These are phyloP conservation scores for Vitis labrusca DNA, from an alignment of 164 flowering plant genomes.

Conservation along the genomic window DNA sequence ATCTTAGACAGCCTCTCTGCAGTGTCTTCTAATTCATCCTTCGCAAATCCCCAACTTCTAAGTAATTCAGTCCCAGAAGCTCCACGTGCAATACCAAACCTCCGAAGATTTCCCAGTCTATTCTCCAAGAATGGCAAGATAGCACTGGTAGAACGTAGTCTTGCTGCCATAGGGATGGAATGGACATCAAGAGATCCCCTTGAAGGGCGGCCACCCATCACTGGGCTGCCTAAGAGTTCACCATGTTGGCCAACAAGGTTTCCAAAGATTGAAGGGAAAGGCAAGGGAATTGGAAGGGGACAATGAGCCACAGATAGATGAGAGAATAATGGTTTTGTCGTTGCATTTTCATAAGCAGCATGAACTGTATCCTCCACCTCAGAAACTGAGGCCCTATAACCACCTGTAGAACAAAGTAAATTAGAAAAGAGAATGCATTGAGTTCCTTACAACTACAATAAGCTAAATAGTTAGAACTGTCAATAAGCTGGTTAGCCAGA, in stretches of 20 bases:
- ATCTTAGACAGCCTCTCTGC: constrained; percentile 68
- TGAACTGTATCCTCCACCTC: constrained; percentile 61
- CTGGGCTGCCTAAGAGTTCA: constrained; percentile 46
- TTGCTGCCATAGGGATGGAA: constrained; percentile 86
- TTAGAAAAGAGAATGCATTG: not conserved
- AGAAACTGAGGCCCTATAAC: constrained; percentile 46
- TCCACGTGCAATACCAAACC: constrained; percentile 61
- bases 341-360: constrained; percentile 42
- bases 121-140: constrained; percentile 70
- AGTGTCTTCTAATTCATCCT: constrained; percentile 76
- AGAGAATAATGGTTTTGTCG: constrained; percentile 55
- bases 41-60: constrained; percentile 78
- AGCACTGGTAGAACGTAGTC: constrained; percentile 80
- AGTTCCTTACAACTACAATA: not conserved
- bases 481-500: not conserved
- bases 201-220: constrained; percentile 28
- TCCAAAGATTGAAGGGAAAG: constrained; percentile 80
- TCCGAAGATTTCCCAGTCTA: constrained; percentile 54
- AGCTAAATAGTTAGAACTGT: not conserved
- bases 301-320: constrained; percentile 71
- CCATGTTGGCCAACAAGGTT: constrained; percentile 64
- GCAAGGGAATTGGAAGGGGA: constrained; percentile 90
- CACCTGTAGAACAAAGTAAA: constrained; percentile 38
- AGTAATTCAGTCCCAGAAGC: constrained; percentile 59
- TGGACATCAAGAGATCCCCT: constrained; percentile 78